These are phyloP conservation scores for Chaetomium globosum DNA, from an alignment of 2,329 filamentous ascomycete species.

Conservation along the genomic window DNA sequence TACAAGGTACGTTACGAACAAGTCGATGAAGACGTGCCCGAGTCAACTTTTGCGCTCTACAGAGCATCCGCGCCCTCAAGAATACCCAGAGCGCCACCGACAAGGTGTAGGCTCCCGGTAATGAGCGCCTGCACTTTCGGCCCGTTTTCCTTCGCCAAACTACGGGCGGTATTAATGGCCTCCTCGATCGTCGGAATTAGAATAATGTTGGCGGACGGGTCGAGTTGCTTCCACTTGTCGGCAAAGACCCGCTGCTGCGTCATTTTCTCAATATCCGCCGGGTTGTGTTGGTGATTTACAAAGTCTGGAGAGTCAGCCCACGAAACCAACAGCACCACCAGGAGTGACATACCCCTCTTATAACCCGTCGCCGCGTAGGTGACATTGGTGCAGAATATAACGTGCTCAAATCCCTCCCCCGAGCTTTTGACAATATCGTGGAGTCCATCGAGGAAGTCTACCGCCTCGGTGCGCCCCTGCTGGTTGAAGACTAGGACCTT, in stretches of 20 bases:
- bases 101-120: slow-evolving; percentile 53
- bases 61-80: slow-evolving; percentile 40
- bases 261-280: slow-evolving; percentile 54
- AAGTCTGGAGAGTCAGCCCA: slow-evolving; percentile 49
- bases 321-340: not conserved
- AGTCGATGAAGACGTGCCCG: slow-evolving; percentile 28
- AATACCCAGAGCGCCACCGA: slow-evolving; percentile 47
- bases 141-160: slow-evolving; percentile 39
- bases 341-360: slow-evolving; percentile 45
- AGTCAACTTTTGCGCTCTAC: slow-evolving; percentile 2
- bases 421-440: slow-evolving; percentile 48
- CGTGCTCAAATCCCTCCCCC: slow-evolving; percentile 37
- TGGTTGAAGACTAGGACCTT: slow-evolving; percentile 86
- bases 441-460: slow-evolving; percentile 52
- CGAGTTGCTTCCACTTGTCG: slow-evolving; percentile 53
- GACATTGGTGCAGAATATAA: slow-evolving; percentile 79
- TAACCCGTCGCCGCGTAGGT: slow-evolving; percentile 56
- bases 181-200: slow-evolving; percentile 59
- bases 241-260: slow-evolving; percentile 58
- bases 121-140: slow-evolving; percentile 51
- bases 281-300: slow-evolving; percentile 58
- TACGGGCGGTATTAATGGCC: slow-evolving; percentile 53
- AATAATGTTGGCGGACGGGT: slow-evolving; percentile 50
- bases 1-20: slow-evolving; percentile 14
- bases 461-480: slow-evolving; percentile 58